A percentile compares a stretch with the other conserved stretches of the same genome.
Conservation (phyloP, 2,329 filamentous ascomycete species). For the Byssochlamys sp. region DNA sequence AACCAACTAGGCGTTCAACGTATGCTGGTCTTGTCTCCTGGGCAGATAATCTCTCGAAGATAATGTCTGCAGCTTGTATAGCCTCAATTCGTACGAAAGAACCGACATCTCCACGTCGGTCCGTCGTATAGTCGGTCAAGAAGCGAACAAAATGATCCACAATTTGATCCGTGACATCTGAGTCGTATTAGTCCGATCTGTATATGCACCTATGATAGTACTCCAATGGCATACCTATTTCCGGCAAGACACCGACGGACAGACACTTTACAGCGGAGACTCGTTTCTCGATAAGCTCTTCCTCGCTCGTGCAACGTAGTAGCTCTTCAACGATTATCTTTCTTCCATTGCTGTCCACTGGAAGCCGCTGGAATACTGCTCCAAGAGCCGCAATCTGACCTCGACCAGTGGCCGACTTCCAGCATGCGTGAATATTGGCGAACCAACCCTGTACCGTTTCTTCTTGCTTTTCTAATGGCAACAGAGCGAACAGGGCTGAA, state of each 20-base stretch:
- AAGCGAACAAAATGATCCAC: conserved; percentile 24
- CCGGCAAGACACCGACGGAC: conserved; percentile 26
- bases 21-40: conserved; percentile 7
- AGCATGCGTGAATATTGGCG: conserved; percentile 24
- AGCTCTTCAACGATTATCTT: conserved; percentile 24
- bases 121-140: conserved; percentile 83
- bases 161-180: conserved; percentile 23
- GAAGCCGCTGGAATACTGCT: conserved; percentile 27
- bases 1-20: conserved; percentile 23
- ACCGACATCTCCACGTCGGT: conserved; percentile 79
- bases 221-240: conserved; percentile 21
- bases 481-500: conserved; percentile 30
- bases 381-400: conserved; percentile 37
- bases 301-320: conserved; percentile 24
- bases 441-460: conserved; percentile 32
- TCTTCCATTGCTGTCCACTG: conserved; percentile 13
- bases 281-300: conserved; percentile 33
- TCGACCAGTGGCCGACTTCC: conserved; percentile 30
- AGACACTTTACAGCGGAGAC: conserved; percentile 33
- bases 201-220: neutral
- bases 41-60: conserved; percentile 16
- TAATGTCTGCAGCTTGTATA: conserved; percentile 51
- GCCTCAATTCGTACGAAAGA: conserved; percentile 76
- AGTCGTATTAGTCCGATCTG: conserved; percentile 10
- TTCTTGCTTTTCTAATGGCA: conserved; percentile 22